These are phyloP conservation scores for Talaromyces sp. DNA, from an alignment of 2,329 filamentous ascomycete genomes.

Conservation along the genomic window DNA sequence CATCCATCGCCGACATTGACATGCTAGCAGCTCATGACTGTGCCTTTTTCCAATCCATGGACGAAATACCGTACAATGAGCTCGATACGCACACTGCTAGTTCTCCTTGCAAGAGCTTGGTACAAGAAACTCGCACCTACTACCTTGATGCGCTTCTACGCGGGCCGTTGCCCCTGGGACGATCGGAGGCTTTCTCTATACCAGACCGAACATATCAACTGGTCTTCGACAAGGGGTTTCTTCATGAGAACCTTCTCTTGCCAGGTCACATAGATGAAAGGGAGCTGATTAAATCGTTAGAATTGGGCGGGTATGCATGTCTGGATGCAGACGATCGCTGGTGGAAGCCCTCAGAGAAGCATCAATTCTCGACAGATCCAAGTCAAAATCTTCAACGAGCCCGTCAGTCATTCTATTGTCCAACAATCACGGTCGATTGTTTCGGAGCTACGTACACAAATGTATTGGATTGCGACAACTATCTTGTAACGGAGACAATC, in stretches of 20 bases:
- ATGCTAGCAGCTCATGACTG: background rate
- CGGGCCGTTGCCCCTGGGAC: background rate
- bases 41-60: background rate
- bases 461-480: background rate
- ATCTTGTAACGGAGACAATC: background rate
- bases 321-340: conserved; percentile 3
- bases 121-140: background rate
- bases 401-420: background rate
- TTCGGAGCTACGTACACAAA: background rate
- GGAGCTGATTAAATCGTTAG: too few relatives aligned
- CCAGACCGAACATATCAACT: background rate
- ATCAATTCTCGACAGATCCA: background rate
- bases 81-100: background rate
- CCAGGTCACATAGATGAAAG: background rate
- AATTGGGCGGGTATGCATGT: conserved; percentile 2
- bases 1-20: too few relatives aligned
- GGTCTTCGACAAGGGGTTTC: background rate
- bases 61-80: background rate
- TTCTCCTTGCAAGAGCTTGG: background rate
- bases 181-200: background rate
- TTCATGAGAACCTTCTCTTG: background rate
- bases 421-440: background rate
- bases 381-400: background rate
- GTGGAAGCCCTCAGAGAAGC: background rate
- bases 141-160: background rate